A percentile compares a stretch with the other conserved stretches of the same genome.
Evolutionary conservation across 768 basidiomycete genomes (phyloP).

Genomic region (Suillus subaureus): DNA sequence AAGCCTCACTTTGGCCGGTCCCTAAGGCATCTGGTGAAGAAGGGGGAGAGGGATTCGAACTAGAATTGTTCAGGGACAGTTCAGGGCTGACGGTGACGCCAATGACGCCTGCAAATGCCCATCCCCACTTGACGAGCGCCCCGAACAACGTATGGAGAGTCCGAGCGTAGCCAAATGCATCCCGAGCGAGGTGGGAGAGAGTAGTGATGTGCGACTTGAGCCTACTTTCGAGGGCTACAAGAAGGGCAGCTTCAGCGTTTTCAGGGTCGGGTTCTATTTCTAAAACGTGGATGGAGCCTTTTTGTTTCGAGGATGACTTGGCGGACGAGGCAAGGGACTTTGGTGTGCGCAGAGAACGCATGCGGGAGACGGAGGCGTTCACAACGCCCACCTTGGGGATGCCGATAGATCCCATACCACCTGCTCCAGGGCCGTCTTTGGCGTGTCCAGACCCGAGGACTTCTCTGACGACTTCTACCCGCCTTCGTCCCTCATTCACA

Average conservation of each 20-base stretch:
- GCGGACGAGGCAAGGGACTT: constrained; percentile 24
- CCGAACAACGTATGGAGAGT: constrained; percentile 51
- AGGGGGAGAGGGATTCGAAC: constrained; percentile 14
- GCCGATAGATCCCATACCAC: constrained; percentile 42
- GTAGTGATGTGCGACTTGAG: constrained; percentile 60
- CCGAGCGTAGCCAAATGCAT: constrained; percentile 64
- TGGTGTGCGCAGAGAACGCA: constrained; percentile 51
- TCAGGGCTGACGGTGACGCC: constrained; percentile 50
- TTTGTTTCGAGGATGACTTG: constrained; percentile 16
- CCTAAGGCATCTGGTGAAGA: constrained; percentile 20
- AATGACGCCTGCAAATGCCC: constrained; percentile 67
- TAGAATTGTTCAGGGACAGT: constrained; percentile 10
- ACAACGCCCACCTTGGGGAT: constrained; percentile 46
- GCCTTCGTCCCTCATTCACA: constrained; percentile 77
- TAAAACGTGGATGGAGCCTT: constrained; percentile 20
- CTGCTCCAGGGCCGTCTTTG: constrained; percentile 39
- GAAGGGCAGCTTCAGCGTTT: constrained; percentile 48
- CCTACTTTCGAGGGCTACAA: constrained; percentile 57
- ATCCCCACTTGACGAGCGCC: constrained; percentile 61
- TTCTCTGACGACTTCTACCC: constrained; percentile 79
- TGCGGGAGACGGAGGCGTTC: constrained; percentile 55
- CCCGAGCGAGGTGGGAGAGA: constrained; percentile 61
- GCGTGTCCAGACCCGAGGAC: constrained; percentile 52
- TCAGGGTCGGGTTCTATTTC: constrained; percentile 30
- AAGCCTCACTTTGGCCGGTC: constrained; percentile 52